phyloP scores from a whole-genome alignment of 2,329 filamentous ascomycete species.

The Neonectria sp. region DNA sequence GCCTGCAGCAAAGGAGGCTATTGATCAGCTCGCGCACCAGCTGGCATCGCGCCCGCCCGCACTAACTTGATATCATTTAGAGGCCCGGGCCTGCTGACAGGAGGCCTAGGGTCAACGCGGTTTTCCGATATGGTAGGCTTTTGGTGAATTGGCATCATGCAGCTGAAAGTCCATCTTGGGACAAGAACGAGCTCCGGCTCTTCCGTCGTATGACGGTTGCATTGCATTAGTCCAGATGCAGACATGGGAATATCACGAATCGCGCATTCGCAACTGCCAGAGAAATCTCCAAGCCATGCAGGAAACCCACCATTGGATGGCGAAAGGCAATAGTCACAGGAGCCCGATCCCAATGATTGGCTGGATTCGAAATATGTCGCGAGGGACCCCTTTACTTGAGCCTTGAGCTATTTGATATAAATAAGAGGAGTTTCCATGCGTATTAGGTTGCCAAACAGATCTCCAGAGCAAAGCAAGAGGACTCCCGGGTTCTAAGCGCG shows the following conservation, averaged over 20 bases:
- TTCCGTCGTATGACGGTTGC: neutral
- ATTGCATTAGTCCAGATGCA: neutral
- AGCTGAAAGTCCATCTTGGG: slow-evolving; percentile 9
- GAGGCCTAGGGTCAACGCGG: neutral
- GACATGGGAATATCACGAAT: neutral
- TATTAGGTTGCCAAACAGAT: neutral
- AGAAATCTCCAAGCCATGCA: neutral
- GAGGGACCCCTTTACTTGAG: neutral
- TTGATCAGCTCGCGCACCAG: slow-evolving; percentile 7
- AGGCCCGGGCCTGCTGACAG: neutral
- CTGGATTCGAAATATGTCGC: neutral
- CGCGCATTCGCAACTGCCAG: neutral
- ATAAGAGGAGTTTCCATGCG: neutral
- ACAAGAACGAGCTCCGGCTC: neutral
- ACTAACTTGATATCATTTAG: neutral
- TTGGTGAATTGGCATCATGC: neutral
- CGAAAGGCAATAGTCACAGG: neutral
- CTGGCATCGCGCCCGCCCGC: neutral
- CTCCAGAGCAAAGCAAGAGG: neutral
- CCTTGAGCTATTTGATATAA: neutral
- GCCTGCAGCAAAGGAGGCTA: neutral
- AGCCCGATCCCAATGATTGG: neutral
- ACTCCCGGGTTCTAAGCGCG: neutral
- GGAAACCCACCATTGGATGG: neutral
- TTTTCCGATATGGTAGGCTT: neutral